Conservation (phyloP, 2,329 filamentous ascomycete species). For the Exophiala dermatitidis region DNA sequence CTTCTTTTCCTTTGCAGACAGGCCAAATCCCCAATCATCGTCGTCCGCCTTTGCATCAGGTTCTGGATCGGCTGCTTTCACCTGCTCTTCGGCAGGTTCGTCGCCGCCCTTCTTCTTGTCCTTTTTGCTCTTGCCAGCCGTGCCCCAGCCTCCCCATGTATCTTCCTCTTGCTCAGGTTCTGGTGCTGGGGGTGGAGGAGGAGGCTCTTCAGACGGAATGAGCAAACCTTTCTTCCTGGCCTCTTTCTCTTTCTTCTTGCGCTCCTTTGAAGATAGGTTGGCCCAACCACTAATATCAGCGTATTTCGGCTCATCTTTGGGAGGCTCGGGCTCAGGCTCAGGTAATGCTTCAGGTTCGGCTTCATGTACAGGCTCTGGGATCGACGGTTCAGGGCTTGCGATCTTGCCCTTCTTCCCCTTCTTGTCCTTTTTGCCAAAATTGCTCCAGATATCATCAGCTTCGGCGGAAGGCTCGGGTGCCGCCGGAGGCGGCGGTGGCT, state of each 20-base stretch:
- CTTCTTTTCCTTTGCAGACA: slow-evolving; percentile 19
- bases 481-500: slow-evolving; percentile 17
- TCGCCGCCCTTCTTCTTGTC: slow-evolving; percentile 28
- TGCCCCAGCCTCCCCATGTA: slow-evolving; percentile 28
- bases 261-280: slow-evolving; percentile 26
- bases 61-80: neutral
- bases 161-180: slow-evolving; percentile 29
- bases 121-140: slow-evolving; percentile 30
- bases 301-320: slow-evolving; percentile 21
- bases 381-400: slow-evolving; percentile 26
- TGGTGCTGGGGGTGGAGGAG: slow-evolving; percentile 14
- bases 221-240: slow-evolving; percentile 31
- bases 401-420: slow-evolving; percentile 26
- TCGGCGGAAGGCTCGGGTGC: slow-evolving; percentile 23
- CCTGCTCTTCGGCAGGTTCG: neutral
- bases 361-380: slow-evolving; percentile 31
- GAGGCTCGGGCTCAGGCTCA: slow-evolving; percentile 23
- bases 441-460: slow-evolving; percentile 25
- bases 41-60: slow-evolving; percentile 1
- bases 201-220: slow-evolving; percentile 27
- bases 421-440: slow-evolving; percentile 26
- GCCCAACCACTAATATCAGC: slow-evolving; percentile 30
- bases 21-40: slow-evolving; percentile 1
- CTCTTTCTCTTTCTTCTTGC: slow-evolving; percentile 43
- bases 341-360: slow-evolving; percentile 21